A percentile compares a stretch with the other conserved stretches of the same genome.
Conservation (phyloP, 2,329 filamentous ascomycete species). For the Xylaria digitata region DNA sequence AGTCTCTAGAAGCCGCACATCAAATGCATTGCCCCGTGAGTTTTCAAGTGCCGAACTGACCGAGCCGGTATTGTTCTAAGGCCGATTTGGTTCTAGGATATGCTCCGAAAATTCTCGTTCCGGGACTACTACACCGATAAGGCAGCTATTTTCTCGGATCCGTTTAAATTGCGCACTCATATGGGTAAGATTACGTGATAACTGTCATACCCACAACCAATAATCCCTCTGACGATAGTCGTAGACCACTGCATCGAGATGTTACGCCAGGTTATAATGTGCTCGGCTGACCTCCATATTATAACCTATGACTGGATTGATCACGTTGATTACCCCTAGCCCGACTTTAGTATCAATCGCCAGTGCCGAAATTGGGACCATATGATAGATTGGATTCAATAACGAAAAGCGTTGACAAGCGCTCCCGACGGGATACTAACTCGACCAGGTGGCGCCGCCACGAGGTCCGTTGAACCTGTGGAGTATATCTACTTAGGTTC, state of each 20-base stretch:
- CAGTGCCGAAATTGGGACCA: not conserved
- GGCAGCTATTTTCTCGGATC: constrained; percentile 1
- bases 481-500: constrained; percentile 3
- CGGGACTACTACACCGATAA: constrained; percentile 22
- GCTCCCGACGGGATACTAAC: constrained; percentile 4
- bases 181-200: constrained; percentile 11
- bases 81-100: not conserved
- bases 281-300: constrained; percentile 18
- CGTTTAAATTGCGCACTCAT: constrained; percentile 11
- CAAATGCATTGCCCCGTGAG: constrained; percentile 28
- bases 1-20: constrained; percentile 20
- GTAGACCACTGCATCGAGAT: constrained; percentile 26
- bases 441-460: constrained; percentile 2
- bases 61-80: not conserved
- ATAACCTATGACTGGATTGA: constrained; percentile 20
- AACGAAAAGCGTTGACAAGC: constrained; percentile 4
- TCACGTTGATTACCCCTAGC: not conserved
- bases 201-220: not conserved
- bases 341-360: constrained; percentile 5
- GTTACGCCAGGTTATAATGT: constrained; percentile 17
- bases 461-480: not conserved
- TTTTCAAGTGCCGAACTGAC: constrained; percentile 10
- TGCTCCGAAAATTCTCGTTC: constrained; percentile 8
- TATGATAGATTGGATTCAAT: not conserved
- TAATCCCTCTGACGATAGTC: not conserved